These are phyloP conservation scores for Prunus persica DNA, from an alignment of 306 rosid species.

Conservation along the genomic window Prunus_persica_NCBIv2 NC_034009.1:10551001-10551500, in stretches of 20 bases:
- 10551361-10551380: conserved; percentile 11
- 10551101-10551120: conserved; percentile 30
- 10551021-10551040: conserved; percentile 65
- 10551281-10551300: conserved; percentile 16
- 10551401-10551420: conserved; percentile 34
- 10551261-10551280: conserved; percentile 20
- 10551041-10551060: conserved; percentile 65
- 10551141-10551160: conserved; percentile 48
- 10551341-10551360: conserved; percentile 12
- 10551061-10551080: conserved; percentile 20
- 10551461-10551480: conserved; percentile 82
- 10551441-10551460: conserved; percentile 42
- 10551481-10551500: conserved; percentile 98
- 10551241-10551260: conserved; percentile 15
- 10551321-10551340: neutral
- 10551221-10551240: conserved; percentile 54
- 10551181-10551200: conserved; percentile 58
- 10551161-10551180: conserved; percentile 15
- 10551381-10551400: neutral
- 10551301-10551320: conserved; percentile 12
- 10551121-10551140: conserved; percentile 89
- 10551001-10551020: conserved; percentile 22
- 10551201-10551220: conserved; percentile 82
- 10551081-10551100: conserved; percentile 11
- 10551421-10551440: conserved; percentile 36